Percentiles rank a stretch among this genome's conserved stretches.
Evolutionary conservation across 257 asterid genomes (phyloP).

Genomic region (Solanum ossicruentum): DNA sequence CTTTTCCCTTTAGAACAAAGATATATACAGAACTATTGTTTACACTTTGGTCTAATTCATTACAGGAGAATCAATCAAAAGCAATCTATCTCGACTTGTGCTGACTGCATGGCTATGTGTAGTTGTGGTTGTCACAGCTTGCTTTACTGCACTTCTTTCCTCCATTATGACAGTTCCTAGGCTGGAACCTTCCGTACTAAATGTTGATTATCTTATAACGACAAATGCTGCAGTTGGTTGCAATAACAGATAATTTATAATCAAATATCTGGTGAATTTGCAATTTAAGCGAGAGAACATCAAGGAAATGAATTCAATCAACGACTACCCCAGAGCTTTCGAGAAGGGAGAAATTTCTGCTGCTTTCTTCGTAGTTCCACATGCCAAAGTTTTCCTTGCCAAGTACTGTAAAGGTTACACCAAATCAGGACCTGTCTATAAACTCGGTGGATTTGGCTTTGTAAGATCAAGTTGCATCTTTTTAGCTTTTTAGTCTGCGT

Average conservation of each 20-base stretch:
- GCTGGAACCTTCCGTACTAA: conserved; percentile 27
- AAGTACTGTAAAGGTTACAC: conserved; percentile 38
- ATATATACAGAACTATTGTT: background rate
- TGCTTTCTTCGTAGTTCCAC: conserved; percentile 49
- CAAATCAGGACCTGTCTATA: conserved; percentile 31
- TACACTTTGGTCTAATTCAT: background rate
- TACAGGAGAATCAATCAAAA: conserved; percentile 39
- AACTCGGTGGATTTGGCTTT: conserved; percentile 63
- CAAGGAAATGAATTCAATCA: conserved; percentile 4
- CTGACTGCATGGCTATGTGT: conserved; percentile 39
- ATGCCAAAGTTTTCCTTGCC: conserved; percentile 45
- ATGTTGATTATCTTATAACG: conserved; percentile 22
- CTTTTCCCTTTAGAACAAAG: background rate
- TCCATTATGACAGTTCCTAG: conserved; percentile 47
- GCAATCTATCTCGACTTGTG: conserved; percentile 32
- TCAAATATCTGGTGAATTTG: conserved; percentile 16
- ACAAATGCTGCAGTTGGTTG: conserved; percentile 45
- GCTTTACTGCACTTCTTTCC: conserved; percentile 51
- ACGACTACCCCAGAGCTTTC: conserved; percentile 36
- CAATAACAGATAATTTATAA: conserved; percentile 35
- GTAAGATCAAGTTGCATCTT: conserved; percentile 20
- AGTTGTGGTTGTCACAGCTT: conserved; percentile 26
- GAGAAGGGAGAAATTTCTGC: conserved; percentile 37
- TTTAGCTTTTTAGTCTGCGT: background rate
- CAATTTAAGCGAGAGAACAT: conserved; percentile 27